A percentile compares a stretch with the other conserved stretches of the same genome.
Evolutionary conservation across 2,329 filamentous ascomycete species (phyloP).

Genomic region (Penicillium fuscoglaucum): DNA sequence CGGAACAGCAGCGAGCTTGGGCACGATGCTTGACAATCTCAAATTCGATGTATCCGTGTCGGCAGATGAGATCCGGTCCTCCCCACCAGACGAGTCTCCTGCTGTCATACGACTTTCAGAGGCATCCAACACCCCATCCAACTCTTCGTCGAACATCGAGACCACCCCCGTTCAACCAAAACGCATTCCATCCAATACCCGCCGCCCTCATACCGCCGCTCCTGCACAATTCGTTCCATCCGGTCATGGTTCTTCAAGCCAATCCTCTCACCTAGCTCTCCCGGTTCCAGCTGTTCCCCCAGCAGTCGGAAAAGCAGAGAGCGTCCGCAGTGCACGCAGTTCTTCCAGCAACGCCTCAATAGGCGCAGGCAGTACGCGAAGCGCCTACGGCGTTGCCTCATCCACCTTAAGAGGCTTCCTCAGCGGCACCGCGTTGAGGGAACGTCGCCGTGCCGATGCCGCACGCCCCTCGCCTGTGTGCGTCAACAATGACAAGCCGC

Average conservation of each 20-base stretch:
- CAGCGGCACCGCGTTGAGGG: slow-evolving; percentile 30
- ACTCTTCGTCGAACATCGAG: slow-evolving; percentile 6
- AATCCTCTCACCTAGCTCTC: slow-evolving; percentile 27
- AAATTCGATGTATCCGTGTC: slow-evolving; percentile 38
- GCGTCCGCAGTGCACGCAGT: slow-evolving; percentile 40
- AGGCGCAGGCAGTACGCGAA: slow-evolving; percentile 38
- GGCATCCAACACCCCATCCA: slow-evolving; percentile 17
- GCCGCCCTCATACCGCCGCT: slow-evolving; percentile 30
- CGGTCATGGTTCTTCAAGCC: slow-evolving; percentile 27
- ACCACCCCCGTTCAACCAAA: slow-evolving; percentile 21
- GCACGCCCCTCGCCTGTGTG: slow-evolving; percentile 31
- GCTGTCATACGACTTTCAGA: slow-evolving; percentile 16
- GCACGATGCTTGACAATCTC: slow-evolving; percentile 41
- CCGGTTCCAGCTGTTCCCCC: slow-evolving; percentile 36
- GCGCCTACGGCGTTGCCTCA: slow-evolving; percentile 37
- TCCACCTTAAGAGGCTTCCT: slow-evolving; percentile 41
- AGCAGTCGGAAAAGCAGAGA: slow-evolving; percentile 31
- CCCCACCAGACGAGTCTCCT: slow-evolving; percentile 20
- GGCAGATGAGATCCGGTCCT: slow-evolving; percentile 27
- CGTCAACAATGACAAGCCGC: slow-evolving; percentile 34
- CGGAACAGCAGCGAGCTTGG: slow-evolving; percentile 39
- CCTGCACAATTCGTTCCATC: slow-evolving; percentile 24
- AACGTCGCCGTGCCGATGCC: slow-evolving; percentile 32
- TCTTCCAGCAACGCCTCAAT: slow-evolving; percentile 38
- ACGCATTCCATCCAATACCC: slow-evolving; percentile 19